Evolutionary conservation across 768 basidiomycete species (phyloP).

Genomic region (Boletus subcaerulescens): DNA sequence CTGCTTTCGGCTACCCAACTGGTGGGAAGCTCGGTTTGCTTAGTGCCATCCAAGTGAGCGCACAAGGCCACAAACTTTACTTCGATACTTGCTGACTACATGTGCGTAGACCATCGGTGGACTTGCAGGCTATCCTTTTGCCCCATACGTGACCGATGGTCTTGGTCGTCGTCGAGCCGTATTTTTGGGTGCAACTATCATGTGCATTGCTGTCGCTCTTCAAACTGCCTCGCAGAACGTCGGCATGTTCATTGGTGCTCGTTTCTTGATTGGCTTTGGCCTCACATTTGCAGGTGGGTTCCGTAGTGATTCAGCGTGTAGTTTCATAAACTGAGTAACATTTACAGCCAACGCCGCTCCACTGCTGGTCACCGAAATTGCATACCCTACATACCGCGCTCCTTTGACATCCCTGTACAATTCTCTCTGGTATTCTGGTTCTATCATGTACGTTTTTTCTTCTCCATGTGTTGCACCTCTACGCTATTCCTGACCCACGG

Average conservation of each 20-base stretch:
- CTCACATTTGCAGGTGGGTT: conserved; percentile 61
- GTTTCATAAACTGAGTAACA: neutral
- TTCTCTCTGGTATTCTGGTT: conserved; percentile 83
- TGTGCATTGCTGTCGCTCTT: conserved; percentile 63
- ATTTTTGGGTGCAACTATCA: conserved; percentile 67
- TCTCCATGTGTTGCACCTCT: no score
- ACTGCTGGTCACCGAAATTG: conserved; percentile 80
- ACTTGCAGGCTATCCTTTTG: conserved; percentile 65
- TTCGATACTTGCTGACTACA: neutral
- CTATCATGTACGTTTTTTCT: conserved; percentile 56
- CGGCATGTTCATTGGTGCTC: conserved; percentile 79
- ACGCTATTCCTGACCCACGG: neutral
- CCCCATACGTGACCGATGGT: conserved; percentile 69
- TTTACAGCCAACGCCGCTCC: conserved; percentile 66
- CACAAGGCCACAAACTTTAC: neutral
- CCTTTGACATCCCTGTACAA: conserved; percentile 77
- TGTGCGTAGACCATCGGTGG: conserved; percentile 60
- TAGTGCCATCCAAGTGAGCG: conserved; percentile 66
- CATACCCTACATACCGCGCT: conserved; percentile 80
- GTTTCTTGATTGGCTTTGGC: conserved; percentile 77
- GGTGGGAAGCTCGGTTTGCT: conserved; percentile 62
- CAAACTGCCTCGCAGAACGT: conserved; percentile 72
- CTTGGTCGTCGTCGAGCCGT: conserved; percentile 66
- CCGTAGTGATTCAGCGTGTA: neutral
- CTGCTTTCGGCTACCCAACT: conserved; percentile 57